Evolutionary conservation across 139 green algal genomes (phyloP).

Genomic region (Chlorella sp.): DNA sequence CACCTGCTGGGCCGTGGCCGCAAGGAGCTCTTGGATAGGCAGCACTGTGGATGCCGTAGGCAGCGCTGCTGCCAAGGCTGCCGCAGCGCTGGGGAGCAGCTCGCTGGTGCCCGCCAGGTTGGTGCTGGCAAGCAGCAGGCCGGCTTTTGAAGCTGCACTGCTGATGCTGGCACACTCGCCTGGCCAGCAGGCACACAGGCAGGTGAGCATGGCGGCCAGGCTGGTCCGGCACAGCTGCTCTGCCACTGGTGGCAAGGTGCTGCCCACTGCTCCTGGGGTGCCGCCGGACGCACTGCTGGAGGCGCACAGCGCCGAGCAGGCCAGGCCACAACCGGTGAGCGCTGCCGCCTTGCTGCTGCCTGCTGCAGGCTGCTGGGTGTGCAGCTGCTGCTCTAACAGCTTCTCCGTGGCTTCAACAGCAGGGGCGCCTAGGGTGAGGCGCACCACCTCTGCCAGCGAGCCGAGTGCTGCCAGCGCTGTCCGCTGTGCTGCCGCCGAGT

Average conservation of each 20-base stretch:
- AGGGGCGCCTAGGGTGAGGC: not conserved
- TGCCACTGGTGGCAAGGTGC: not conserved
- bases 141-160: not conserved
- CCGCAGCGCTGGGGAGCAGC: not conserved
- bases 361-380: too few species aligned
- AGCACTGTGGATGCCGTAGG: not conserved
- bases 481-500: conserved; percentile 4
- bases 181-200: not conserved
- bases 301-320: not conserved
- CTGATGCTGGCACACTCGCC: not conserved
- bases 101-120: not conserved
- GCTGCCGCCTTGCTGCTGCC: not conserved
- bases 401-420: not conserved
- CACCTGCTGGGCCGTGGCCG: not conserved
- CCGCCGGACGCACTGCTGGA: not conserved
- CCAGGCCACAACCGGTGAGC: not conserved
- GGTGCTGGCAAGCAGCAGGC: not conserved
- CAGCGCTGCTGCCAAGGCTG: not conserved
- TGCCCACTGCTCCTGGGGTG: not conserved
- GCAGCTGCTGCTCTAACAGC: not conserved
- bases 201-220: not conserved
- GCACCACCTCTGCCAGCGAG: not conserved
- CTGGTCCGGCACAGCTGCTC: not conserved
- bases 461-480: conserved; percentile 2
- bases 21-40: too few species aligned